Base-by-base conservation (phyloP, 805 yeast genomes). In the Cyberlindnera euphorbiiphila region DNA sequence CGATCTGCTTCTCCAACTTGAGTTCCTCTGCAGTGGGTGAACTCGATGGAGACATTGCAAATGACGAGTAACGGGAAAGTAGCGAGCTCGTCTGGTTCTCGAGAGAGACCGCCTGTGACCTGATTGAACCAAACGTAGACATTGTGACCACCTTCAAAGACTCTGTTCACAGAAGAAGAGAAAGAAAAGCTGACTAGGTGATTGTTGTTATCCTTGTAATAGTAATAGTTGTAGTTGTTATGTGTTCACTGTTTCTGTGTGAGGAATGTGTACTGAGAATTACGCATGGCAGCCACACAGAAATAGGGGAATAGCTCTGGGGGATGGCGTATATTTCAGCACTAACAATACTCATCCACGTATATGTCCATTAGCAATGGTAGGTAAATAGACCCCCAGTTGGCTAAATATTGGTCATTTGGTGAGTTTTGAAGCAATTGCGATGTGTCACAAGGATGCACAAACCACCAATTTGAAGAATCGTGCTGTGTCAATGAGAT, bases 31-130 rank as follows among this genome's bases (percentile, higher is more conserved):
- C 62, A 1, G 72, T 61, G 20, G 77, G 63, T 11, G 68, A 61
- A 4, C 74, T 59, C 6, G 75, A 65, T 1, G 78, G 66, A 1
- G 76, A 62, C 36, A 71, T 69, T 12, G 78, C 74, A 55, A 69
- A 75, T 5, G 73, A 63, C 6, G 85, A 74, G 50, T 69, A 78
- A 22, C 65, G 65, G 3, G 77, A 63, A 19, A 82, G 61, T 17
- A 72, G 62, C 1, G 66, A 50, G 35, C 76, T 76, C 4, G 91
- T 71, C 53, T 81, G 84, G 35, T 79, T 74, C 58, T 91, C 96
- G 33, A 81, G 62, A 7, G 78, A 68, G 24, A 88, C 66, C 1
- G 81, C 77, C 51, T 81, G 84, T 20, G 83, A 66, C 55, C 95
- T 69, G 11, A 77, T 68, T 32, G 85, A 85, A 13, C 76, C 69